Evolutionary conservation across 768 basidiomycete species (phyloP), one percentile per base, ranked within the genome.

Genomic region (Sistotremastrum suecicum): DNA sequence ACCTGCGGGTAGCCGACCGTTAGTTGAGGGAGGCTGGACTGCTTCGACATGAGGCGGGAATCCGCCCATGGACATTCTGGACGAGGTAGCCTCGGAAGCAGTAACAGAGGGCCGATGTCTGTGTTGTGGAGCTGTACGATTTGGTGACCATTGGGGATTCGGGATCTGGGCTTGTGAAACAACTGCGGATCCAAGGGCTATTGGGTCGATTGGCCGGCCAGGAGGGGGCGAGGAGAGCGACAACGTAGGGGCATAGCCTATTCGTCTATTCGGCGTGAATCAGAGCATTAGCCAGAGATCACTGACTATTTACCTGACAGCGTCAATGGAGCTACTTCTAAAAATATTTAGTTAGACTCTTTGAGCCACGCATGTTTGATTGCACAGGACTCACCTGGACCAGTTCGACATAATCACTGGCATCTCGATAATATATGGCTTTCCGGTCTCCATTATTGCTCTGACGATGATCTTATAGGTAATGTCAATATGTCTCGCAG

Each of bases 391-490:
- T 39, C 50, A 83, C 85, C 80, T 74, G 53, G 82, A 83, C 86
- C 86, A 89, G 53, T 88, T 88, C 4, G 86, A 86, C 34, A 90
- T 68, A 39, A 85, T 78, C 11, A 89, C 71, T 11, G 86, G 86
- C 30, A 90, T 63, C 31, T 86, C 83, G 68, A 87, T 74, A 12
- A 71, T 64, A 9, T 88, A 55, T 34, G 76, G 74, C 41, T 72
- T 65, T 4, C 76, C 76, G 4, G 74, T 73, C 36, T 80, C 84
- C 64, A 86, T 73, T 42, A 84, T 69, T 1, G 87, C 88, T 60
- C 78, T 85, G 45, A 90, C 79, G 34, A 68, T 69, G 38, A 92
- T 66, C 41, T 74, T 70, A 60, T 92, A 94, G 0, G 75, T 81
- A 41, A 94, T 80, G 56, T 92, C 88, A 46, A 94, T 82, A 56